Evolutionary conservation across 192 early-diverging fungal genomes (phyloP).

Genomic region (Cladochytrium replicatum): DNA sequence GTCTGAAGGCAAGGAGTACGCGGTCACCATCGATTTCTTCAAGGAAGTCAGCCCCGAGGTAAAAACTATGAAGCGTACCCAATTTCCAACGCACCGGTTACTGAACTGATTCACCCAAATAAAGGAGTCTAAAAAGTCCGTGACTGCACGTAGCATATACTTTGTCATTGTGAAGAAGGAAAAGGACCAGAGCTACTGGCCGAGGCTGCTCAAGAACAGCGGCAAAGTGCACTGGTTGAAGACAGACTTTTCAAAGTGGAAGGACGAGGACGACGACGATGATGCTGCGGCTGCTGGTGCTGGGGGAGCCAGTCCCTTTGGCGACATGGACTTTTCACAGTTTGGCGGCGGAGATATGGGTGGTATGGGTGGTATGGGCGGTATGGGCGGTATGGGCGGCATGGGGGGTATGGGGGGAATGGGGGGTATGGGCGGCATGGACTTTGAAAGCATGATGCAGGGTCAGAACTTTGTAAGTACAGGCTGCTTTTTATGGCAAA

Average conservation of each 20-base stretch:
- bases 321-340: constrained; percentile 60
- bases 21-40: constrained; percentile 63
- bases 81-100: not conserved
- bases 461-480: too few relatives aligned
- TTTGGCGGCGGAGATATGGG: constrained; percentile 42
- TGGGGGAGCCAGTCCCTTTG: constrained; percentile 29
- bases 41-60: constrained; percentile 63
- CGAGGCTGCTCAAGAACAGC: constrained; percentile 61
- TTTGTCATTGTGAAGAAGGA: constrained; percentile 69
- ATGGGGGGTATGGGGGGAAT: constrained; percentile 51
- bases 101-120: not conserved
- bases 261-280: constrained; percentile 90
- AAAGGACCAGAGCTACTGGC: constrained; percentile 64
- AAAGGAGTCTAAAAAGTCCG: constrained; percentile 53
- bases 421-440: constrained; percentile 37
- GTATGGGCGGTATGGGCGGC: constrained; percentile 37
- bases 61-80: constrained; percentile 5
- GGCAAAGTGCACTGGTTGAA: constrained; percentile 67
- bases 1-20: constrained; percentile 55
- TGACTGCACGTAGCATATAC: constrained; percentile 54
- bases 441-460: too few relatives aligned
- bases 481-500: too few relatives aligned
- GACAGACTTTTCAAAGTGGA: constrained; percentile 86
- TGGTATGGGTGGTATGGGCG: constrained; percentile 34
- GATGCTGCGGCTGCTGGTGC: constrained; percentile 40